Percentiles rank a stretch among this genome's conserved stretches.
Conservation (phyloP, 257 asterid genomes). For the Cinchona pubescens region DNA sequence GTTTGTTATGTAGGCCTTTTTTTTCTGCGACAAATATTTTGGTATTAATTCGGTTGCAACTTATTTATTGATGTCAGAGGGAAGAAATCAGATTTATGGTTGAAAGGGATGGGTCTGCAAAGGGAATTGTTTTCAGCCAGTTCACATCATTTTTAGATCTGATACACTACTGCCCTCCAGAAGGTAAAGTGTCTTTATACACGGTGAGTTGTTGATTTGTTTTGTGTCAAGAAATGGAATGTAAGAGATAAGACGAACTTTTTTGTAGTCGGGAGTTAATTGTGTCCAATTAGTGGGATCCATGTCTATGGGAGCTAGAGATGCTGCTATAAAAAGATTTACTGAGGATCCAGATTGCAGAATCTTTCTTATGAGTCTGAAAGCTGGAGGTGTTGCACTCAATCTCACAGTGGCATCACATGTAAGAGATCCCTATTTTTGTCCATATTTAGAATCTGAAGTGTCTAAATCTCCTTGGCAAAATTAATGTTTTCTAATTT, state of each 20-base stretch:
- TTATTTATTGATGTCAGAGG: conserved; percentile 51
- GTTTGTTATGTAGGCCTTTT: not conserved
- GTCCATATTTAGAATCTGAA: conserved; percentile 1
- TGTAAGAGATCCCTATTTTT: conserved; percentile 39
- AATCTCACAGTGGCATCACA: conserved; percentile 96
- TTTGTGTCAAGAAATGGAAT: conserved; percentile 8
- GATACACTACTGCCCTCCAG: conserved; percentile 71
- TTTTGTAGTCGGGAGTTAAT: conserved; percentile 66
- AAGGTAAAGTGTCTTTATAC: conserved; percentile 48
- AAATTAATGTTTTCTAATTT: too few species aligned
- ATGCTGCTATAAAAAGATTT: conserved; percentile 72
- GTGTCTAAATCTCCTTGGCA: too few species aligned
- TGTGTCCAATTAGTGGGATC: conserved; percentile 89
- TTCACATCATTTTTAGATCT: conserved; percentile 92
- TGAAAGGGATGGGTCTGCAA: conserved; percentile 97
- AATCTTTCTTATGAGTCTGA: conserved; percentile 87
- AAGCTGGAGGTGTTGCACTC: conserved; percentile 98
- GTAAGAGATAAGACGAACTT: conserved; percentile 1
- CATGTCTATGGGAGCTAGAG: conserved; percentile 81
- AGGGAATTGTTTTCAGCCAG: conserved; percentile 95
- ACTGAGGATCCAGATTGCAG: conserved; percentile 77
- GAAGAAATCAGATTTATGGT: conserved; percentile 92
- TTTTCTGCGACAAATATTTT: not conserved
- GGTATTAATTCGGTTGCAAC: conserved; percentile 6
- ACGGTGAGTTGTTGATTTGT: conserved; percentile 15